Base-by-base conservation (phyloP, 1,284 basidiomycete species). In the Anthracocystis panici-leucophaei region DNA sequence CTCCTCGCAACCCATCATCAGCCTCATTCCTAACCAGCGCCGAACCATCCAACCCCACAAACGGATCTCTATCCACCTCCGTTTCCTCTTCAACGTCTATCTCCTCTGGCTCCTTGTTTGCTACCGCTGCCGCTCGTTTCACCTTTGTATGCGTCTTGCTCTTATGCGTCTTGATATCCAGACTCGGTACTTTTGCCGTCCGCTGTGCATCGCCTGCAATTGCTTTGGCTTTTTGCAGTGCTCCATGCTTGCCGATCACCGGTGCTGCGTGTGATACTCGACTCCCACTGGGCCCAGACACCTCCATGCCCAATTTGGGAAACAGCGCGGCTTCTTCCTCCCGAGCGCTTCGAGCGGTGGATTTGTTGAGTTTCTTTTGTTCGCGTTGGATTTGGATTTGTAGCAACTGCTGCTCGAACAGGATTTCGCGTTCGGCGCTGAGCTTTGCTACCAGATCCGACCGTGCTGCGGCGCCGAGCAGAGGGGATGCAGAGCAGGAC, bases 161-260 rank as follows among this genome's bases (percentile, higher is more conserved):
- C 45, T 69, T 72, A 46, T 73, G 74, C 45, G 74, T 77, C 56
- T 77, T 77, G 65, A 73, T 72, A 33, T 77, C 54, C 29, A 77
- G 57, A 42, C 74, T 77, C 46, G 73, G 48, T 27, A 77, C 74
- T 42, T 77, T 77, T 16, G 74, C 65, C 7, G 74, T 77, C 23
- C 74, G 41, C 57, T 69, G 57, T n/a, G 74, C 69, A 54, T 73
- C 74, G 3, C 57, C 52, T 25, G 73, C 73, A 18, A 76, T 71
- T 18, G 61, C 61, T 42, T 59, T 61, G n/a, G 73, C 73, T 38
- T 67, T 71, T 16, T 67, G 57, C 41, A 76, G 27, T 12, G 67
- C 64, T 5, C 73, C 73, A 45, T 76, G 73, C 44, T 76, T 76
- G 57, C 73, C 73, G 6, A 76, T 35, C 21, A 57, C 62, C 27